These are phyloP conservation scores for Furcasterigmium sp. DNA, from an alignment of 2,329 filamentous ascomycete species.

Conservation along the genomic window DNA sequence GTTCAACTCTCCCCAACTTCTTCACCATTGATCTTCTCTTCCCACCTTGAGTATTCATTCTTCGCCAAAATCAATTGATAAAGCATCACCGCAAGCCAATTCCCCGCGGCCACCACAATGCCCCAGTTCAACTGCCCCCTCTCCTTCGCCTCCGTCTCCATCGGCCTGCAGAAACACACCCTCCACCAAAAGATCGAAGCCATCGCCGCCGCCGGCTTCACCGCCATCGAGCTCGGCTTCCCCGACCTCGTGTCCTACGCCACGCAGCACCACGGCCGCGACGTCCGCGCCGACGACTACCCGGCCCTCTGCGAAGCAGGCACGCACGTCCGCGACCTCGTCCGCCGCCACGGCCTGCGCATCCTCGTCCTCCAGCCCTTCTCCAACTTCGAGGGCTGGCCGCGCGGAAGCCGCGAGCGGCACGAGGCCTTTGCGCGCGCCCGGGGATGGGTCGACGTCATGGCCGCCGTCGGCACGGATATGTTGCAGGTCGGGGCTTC, in stretches of 20 bases:
- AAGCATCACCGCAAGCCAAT: too few relatives aligned
- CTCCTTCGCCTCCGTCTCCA: conserved; percentile 53
- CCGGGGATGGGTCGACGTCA: conserved; percentile 63
- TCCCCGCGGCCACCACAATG: too few relatives aligned
- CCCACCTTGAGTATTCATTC: too few relatives aligned
- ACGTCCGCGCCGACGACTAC: conserved; percentile 55
- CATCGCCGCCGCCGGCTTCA: conserved; percentile 61
- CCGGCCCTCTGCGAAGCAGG: conserved; percentile 50
- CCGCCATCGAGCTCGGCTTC: conserved; percentile 68
- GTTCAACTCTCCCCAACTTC: too few relatives aligned
- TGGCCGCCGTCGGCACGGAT: too few relatives aligned
- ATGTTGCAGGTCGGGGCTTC: too few relatives aligned
- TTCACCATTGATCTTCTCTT: too few relatives aligned
- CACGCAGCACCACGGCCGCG: conserved; percentile 37
- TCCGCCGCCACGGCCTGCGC: conserved; percentile 45
- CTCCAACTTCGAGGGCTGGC: conserved; percentile 73
- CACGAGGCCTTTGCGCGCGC: conserved; percentile 59
- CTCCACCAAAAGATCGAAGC: conserved; percentile 57
- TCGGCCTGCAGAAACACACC: conserved; percentile 36
- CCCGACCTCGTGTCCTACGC: conserved; percentile 65
- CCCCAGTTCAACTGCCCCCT: too few relatives aligned
- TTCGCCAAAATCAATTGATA: too few relatives aligned
- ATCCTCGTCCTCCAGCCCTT: conserved; percentile 74
- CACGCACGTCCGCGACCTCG: conserved; percentile 46
- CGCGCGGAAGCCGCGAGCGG: conserved; percentile 48